Percentiles rank a stretch among this genome's conserved stretches.
Conservation (phyloP, 148 eudicot genomes). For the Dianthus caryophyllus region DNA sequence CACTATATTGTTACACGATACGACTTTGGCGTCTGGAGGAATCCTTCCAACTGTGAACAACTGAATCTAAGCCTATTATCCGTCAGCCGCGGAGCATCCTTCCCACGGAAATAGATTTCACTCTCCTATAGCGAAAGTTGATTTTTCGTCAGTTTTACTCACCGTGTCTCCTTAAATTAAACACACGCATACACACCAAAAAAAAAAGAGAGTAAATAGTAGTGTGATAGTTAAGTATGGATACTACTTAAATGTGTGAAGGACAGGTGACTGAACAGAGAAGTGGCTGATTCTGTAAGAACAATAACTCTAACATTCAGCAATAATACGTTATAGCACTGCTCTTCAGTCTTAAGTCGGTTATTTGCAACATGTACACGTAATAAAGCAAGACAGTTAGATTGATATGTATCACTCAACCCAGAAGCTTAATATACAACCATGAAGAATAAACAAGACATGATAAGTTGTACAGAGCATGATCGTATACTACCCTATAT, state of each 20-base stretch:
- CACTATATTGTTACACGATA: conserved; percentile 79
- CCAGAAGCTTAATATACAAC: neutral
- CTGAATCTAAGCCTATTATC: conserved; percentile 67
- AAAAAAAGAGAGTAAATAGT: neutral
- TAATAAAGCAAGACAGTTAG: neutral
- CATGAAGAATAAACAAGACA: neutral
- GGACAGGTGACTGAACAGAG: too few species aligned
- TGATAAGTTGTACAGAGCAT: neutral
- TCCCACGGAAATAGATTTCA: conserved; percentile 64
- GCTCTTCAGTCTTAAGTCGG: too few species aligned
- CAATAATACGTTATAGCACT: too few species aligned
- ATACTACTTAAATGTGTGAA: too few species aligned
- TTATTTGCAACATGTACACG: neutral
- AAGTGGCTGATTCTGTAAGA: too few species aligned
- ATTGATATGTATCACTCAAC: neutral
- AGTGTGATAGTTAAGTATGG: neutral
- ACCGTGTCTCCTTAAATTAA: too few species aligned
- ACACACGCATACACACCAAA: too few species aligned
- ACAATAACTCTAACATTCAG: neutral
- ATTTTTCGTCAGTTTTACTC: too few species aligned
- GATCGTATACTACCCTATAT: neutral
- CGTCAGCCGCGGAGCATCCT: conserved; percentile 86
- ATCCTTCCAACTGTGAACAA: conserved; percentile 76
- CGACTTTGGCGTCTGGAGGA: conserved; percentile 65
- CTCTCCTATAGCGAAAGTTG: conserved; percentile 40